Conservation (phyloP, 805 yeast species). For the Jamesozyma piceae region DNA sequence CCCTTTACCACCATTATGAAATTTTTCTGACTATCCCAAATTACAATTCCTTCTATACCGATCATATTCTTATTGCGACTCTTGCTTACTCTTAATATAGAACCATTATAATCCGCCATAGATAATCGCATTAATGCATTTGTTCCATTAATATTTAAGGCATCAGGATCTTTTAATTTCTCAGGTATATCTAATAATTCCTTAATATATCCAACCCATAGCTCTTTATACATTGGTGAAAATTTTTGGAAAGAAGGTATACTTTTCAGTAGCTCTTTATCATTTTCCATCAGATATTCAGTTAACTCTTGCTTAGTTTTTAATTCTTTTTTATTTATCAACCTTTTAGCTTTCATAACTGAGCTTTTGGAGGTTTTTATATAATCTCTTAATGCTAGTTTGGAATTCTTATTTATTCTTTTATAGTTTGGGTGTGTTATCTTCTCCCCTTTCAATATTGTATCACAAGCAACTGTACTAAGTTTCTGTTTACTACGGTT, state of each 20-base stretch:
- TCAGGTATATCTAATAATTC: slow-evolving; percentile 40
- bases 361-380: slow-evolving; percentile 17
- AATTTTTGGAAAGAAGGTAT: slow-evolving; percentile 43
- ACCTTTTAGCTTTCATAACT: slow-evolving; percentile 21
- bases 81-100: slow-evolving; percentile 48
- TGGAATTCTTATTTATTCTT: slow-evolving; percentile 25
- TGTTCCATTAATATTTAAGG: slow-evolving; percentile 19
- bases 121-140: slow-evolving; percentile 48
- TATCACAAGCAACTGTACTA: slow-evolving; percentile 6
- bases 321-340: slow-evolving; percentile 15
- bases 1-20: slow-evolving; percentile 44
- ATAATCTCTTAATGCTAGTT: slow-evolving; percentile 23
- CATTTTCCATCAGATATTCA: slow-evolving; percentile 16
- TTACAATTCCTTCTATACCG: slow-evolving; percentile 64
- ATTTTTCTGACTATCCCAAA: slow-evolving; percentile 74
- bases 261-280: slow-evolving; percentile 13
- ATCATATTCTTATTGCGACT: slow-evolving; percentile 48
- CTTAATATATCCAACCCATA: slow-evolving; percentile 67
- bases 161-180: slow-evolving; percentile 7
- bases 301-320: slow-evolving; percentile 14
- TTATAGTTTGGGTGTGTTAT: slow-evolving; percentile 19
- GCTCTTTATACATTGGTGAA: slow-evolving; percentile 39
- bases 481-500: slow-evolving; percentile 12
- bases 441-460: background rate
- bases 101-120: slow-evolving; percentile 75